A percentile compares a stretch with the other conserved stretches of the same genome.
phyloP scores from a whole-genome alignment of 2,329 filamentous ascomycete species.

The Colletotrichum sp. region DNA sequence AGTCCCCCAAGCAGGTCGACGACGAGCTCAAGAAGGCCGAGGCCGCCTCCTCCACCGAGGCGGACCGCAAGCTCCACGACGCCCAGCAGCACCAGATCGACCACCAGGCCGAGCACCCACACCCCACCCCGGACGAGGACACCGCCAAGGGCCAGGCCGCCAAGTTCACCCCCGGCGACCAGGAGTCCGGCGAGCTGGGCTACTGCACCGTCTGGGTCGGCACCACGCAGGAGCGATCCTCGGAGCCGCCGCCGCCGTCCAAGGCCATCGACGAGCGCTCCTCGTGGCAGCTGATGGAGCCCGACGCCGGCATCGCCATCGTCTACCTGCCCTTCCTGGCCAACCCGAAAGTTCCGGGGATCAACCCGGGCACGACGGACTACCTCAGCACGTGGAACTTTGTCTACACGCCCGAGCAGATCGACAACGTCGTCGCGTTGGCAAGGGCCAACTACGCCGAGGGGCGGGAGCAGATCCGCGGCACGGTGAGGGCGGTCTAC shows the following conservation, averaged over 20 bases:
- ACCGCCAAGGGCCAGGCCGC: conserved; percentile 32
- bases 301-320: conserved; percentile 84
- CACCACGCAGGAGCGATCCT: conserved; percentile 73
- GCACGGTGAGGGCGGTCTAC: conserved; percentile 86
- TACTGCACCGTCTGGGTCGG: conserved; percentile 98
- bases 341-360: conserved; percentile 75
- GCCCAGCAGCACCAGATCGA: conserved; percentile 56
- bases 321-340: conserved; percentile 89
- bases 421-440: conserved; percentile 82
- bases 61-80: conserved; percentile 65
- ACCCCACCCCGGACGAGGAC: conserved; percentile 23
- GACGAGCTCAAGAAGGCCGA: conserved; percentile 73
- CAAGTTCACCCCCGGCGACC: conserved; percentile 46
- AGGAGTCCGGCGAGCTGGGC: conserved; percentile 68
- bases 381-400: conserved; percentile 99
- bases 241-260: conserved; percentile 55
- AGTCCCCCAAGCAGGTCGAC: conserved; percentile 63
- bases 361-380: conserved; percentile 84
- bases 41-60: conserved; percentile 63
- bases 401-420: conserved; percentile 88
- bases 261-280: conserved; percentile 67
- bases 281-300: conserved; percentile 73
- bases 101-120: conserved; percentile 27
- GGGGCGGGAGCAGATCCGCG: conserved; percentile 77
- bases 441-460: conserved; percentile 88